These are phyloP conservation scores for Gaeumannomyces sp. DNA, from an alignment of 2,329 filamentous ascomycete genomes.

Conservation along the genomic window DNA sequence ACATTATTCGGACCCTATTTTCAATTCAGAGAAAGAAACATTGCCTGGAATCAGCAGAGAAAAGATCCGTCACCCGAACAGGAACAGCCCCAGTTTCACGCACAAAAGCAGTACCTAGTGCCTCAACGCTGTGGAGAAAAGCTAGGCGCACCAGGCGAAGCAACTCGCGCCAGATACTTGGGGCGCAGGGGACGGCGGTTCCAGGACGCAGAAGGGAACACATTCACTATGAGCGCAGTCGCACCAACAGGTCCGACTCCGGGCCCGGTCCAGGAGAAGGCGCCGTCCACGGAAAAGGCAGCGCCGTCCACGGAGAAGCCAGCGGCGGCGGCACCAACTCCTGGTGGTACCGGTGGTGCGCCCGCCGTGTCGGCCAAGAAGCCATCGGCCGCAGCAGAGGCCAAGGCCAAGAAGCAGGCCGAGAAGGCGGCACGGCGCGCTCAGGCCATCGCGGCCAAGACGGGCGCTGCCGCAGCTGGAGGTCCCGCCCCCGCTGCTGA, in stretches of 20 bases:
- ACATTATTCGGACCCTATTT: background rate
- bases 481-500: slow-evolving; percentile 28
- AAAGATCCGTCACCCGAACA: background rate
- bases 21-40: background rate
- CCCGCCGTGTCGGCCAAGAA: slow-evolving; percentile 36
- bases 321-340: slow-evolving; percentile 8
- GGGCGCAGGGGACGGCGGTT: slow-evolving; percentile 2
- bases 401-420: slow-evolving; percentile 85
- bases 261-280: background rate
- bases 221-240: slow-evolving; percentile 3
- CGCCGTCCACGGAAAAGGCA: background rate
- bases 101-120: background rate
- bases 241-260: slow-evolving; percentile 7
- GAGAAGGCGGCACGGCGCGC: slow-evolving; percentile 86
- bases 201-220: slow-evolving; percentile 3
- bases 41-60: background rate
- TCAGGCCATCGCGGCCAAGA: slow-evolving; percentile 55
- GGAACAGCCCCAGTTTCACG: background rate
- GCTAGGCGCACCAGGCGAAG: background rate
- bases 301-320: slow-evolving; percentile 7
- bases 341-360: background rate
- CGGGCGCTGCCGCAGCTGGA: slow-evolving; percentile 33
- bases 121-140: background rate
- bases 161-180: background rate
- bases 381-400: slow-evolving; percentile 60